Evolutionary conservation across 805 yeast species (phyloP), one percentile per base, ranked within the genome.

Genomic region (Metschnikowia similis): DNA sequence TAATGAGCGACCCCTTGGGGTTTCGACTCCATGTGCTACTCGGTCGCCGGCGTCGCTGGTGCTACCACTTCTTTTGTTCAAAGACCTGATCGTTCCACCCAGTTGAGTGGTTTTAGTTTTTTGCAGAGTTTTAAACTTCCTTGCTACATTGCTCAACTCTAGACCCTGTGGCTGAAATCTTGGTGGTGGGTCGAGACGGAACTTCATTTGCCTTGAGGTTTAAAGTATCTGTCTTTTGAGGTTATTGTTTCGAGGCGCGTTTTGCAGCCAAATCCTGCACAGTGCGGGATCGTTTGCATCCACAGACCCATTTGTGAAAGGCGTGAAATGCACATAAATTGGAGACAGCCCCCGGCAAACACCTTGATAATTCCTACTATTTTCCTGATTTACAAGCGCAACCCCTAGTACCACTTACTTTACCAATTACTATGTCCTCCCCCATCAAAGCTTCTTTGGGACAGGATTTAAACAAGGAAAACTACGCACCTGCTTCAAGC

Each of bases 391-490:
- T 10, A 27, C 31, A 31, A 41, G 37, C 45, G 36, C 35, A 32
- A 31, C 35, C 34, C 21, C 45, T 41, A 41, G 21, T 34, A 41
- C 35, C 26, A 26, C 16, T 38, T 38, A 38, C 30, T 38, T 29
- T 41, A 32, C 45, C 37, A 16, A 41, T 10, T 21, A 41, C 45
- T 41, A 41, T 41, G 45, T 31, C 37, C 35, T 41, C 45, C 26
- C 37, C 45, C 16, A 26, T 26, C 45, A 41, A 41, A 26, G 26
- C 46, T 26, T 35, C 46, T 27, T 35, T 34, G 34, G 46, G 39
- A 43, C 46, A 34, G 34, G 46, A 43, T 21, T 43, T 43, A 27
- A 40, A 39, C 38, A 40, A 46, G 37, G 48, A 40, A 40, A 39
- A 46, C 37, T 31, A 28, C 45, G 46, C 32, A 32, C 37, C 46